Evolutionary conservation across 148 eudicot species (phyloP), one percentile per base, ranked within the genome.

Genomic region (Mesembryanthemum crystallinum): DNA sequence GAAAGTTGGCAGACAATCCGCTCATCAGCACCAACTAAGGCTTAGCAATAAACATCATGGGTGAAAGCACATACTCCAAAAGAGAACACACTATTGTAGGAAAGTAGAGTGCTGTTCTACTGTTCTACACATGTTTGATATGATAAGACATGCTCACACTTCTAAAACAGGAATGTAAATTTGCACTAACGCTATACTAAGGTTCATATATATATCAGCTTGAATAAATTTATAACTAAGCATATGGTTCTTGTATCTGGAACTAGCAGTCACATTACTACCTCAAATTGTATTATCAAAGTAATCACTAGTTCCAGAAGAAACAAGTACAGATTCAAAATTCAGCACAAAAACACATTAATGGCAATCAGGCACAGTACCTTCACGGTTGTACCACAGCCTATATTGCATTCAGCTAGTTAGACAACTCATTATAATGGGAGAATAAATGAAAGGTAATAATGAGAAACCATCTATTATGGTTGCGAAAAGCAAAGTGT

Each of bases 1-100:
- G 39, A 13, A 49, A 60, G 42, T 7, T 71, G 30, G 43, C 73
- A 70, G 28, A 61, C 29, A 20, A 61, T 25, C 58, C 10, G 54
- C 28, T 73, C 29, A 21, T 45, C 60, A 73, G 17, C 20, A 73
- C 67, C 27, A 55, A 55, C 64, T 71, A 55, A 45, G 49, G 37
- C 35, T 21, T 64, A 28, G 68, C 37, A 43, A 7, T 64, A 62
- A 60, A 52, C 3, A 30, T 17, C 67, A 73, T 35, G 10, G 27
- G 43, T 45, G 39, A 18, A 37, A n/a, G 28, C 20, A 24, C 23
- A 67, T 24, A 23, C 29, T 37, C 70, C 27, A 11, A 67, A 21
- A 23, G 7, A 51, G 30, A 30, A 5, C 13, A 64, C 42, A 24
- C n/a, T 54, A 21, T 4, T 54, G 59, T 18, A 54, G 59, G 24